These are phyloP conservation scores for Rhodamnia rubescens DNA, from an alignment of 345 rosid genomes.

Conservation along the genomic window DNA sequence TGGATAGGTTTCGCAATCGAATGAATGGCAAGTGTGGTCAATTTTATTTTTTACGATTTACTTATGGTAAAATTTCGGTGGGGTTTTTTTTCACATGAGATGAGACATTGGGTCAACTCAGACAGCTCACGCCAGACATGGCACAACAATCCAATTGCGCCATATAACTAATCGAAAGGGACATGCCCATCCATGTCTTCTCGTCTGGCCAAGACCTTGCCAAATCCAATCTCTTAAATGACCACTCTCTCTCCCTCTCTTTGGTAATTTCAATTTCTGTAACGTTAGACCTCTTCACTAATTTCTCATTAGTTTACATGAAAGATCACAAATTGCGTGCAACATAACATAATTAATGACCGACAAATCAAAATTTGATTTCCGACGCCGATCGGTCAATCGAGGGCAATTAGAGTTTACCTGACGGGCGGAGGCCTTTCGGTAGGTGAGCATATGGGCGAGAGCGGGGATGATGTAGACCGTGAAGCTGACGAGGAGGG, in stretches of 20 bases:
- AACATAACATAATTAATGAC: neutral
- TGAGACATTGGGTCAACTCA: slow-evolving; percentile 6
- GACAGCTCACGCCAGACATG: slow-evolving; percentile 22
- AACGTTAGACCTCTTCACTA: neutral
- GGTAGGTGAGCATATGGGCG: slow-evolving; percentile 97
- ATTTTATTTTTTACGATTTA: neutral
- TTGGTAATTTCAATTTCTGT: neutral
- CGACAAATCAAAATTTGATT: neutral
- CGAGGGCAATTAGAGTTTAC: slow-evolving; percentile 16
- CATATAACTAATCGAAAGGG: slow-evolving; percentile 43
- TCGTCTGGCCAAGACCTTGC: slow-evolving; percentile 12
- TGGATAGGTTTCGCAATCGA: neutral
- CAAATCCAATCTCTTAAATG: slow-evolving; percentile 37
- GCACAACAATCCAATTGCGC: slow-evolving; percentile 15
- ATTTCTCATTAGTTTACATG: neutral
- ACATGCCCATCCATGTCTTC: slow-evolving; percentile 15
- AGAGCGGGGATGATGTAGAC: slow-evolving; percentile 89
- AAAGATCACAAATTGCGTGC: neutral
- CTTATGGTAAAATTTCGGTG: neutral
- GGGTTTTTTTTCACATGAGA: neutral
- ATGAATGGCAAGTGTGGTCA: neutral
- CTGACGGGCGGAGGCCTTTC: slow-evolving; percentile 92
- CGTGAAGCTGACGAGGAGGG: slow-evolving; percentile 96
- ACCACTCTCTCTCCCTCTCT: slow-evolving; percentile 1
- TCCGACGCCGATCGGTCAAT: neutral